Conservation (phyloP, 106 monocot species). For the Dendrobium huoshanense region DNA sequence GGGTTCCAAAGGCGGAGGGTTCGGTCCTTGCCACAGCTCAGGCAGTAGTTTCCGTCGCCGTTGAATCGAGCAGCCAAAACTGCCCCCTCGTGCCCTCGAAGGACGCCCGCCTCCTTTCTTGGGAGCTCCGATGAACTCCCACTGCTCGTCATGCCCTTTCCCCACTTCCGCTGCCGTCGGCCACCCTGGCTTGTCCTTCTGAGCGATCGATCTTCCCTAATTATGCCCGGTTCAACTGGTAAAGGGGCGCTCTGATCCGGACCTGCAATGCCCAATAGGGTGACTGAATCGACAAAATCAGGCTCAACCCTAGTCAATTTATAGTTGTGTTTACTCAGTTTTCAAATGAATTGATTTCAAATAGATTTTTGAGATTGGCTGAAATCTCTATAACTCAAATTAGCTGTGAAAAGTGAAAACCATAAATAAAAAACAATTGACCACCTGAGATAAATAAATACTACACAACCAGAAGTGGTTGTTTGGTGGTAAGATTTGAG, state of each 20-base stretch:
- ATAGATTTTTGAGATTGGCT: too few species aligned
- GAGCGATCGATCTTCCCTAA: neutral
- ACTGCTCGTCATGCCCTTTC: neutral
- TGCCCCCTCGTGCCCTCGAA: constrained; percentile 87
- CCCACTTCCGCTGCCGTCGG: neutral
- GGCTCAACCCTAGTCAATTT: too few species aligned
- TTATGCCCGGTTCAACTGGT: neutral
- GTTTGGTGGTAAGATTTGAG: too few species aligned
- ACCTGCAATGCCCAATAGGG: neutral
- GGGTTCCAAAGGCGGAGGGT: constrained; percentile 96
- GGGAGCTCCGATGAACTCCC: constrained; percentile 28
- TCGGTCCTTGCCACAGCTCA: constrained; percentile 98
- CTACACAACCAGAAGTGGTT: too few species aligned
- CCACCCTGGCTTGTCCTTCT: neutral
- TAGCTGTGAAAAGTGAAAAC: too few species aligned
- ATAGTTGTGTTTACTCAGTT: too few species aligned
- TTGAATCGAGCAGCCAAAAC: constrained; percentile 96
- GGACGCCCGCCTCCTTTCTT: constrained; percentile 47
- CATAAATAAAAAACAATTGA: too few species aligned
- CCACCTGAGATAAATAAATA: too few species aligned
- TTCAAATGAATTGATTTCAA: too few species aligned
- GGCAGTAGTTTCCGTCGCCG: constrained; percentile 92
- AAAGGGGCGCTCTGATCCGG: neutral
- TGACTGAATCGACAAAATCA: too few species aligned
- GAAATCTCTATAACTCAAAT: too few species aligned